Evolutionary conservation across 805 yeast genomes (phyloP).

Genomic region (Cyberlindnera mrakii): DNA sequence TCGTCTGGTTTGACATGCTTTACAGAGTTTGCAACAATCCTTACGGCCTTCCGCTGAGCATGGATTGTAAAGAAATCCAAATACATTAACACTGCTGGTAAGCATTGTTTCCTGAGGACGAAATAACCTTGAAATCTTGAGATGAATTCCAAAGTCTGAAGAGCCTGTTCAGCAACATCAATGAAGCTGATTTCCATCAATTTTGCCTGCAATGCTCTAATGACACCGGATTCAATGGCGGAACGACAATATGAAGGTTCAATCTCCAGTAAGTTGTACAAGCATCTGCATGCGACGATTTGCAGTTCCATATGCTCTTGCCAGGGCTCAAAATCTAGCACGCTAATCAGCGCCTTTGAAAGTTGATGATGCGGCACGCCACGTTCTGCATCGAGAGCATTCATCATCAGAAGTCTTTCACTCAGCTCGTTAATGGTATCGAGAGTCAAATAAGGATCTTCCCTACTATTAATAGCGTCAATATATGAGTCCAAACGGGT

Average conservation of each 20-base stretch:
- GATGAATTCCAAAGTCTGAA: constrained; percentile 66
- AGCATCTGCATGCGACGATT: constrained; percentile 75
- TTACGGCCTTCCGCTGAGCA: constrained; percentile 77
- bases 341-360: constrained; percentile 45
- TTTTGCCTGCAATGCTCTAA: constrained; percentile 59
- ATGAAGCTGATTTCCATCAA: constrained; percentile 73
- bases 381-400: constrained; percentile 55
- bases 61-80: constrained; percentile 86
- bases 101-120: constrained; percentile 53
- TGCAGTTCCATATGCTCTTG: constrained; percentile 73
- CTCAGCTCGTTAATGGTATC: constrained; percentile 63
- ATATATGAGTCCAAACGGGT: constrained; percentile 16
- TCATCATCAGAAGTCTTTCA: constrained; percentile 63
- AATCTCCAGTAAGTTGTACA: constrained; percentile 75
- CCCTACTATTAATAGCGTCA: constrained; percentile 21
- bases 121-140: constrained; percentile 46
- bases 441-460: constrained; percentile 54
- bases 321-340: constrained; percentile 52
- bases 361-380: constrained; percentile 54
- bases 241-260: constrained; percentile 56
- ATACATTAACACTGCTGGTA: constrained; percentile 60
- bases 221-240: constrained; percentile 59
- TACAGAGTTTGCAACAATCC: constrained; percentile 67
- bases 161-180: constrained; percentile 87
- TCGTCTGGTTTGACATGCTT: constrained; percentile 37